These are phyloP conservation scores for Rosa hybrid DNA, from an alignment of 331 rosid genomes.

Conservation along the genomic window DNA sequence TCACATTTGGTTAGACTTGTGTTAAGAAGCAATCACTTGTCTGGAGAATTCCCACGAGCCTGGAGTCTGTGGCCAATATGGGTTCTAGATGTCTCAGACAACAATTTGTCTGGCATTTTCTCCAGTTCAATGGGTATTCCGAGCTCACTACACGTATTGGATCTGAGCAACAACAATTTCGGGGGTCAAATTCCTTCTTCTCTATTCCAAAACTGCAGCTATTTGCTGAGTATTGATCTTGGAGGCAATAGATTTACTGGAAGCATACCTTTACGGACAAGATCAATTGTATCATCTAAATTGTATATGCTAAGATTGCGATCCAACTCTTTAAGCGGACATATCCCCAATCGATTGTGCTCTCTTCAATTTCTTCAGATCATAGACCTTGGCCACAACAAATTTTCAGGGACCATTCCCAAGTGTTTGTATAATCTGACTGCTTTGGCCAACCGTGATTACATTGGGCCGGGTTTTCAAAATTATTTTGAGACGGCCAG, in stretches of 20 bases:
- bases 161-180: neutral
- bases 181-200: neutral
- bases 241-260: neutral
- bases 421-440: neutral
- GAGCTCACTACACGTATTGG: accelerated
- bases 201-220: neutral
- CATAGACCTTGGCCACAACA: neutral
- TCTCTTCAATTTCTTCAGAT: neutral
- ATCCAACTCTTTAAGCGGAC: neutral
- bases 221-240: accelerated
- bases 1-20: accelerated
- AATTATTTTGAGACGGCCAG: no score
- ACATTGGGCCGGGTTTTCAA: no score
- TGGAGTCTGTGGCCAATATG: neutral
- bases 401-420: neutral
- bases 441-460: neutral
- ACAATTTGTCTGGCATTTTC: neutral
- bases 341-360: neutral
- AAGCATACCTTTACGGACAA: neutral
- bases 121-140: neutral
- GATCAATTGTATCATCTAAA: neutral
- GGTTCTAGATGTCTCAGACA: neutral
- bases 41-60: neutral
- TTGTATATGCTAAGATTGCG: neutral
- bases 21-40: neutral